A percentile compares a stretch with the other conserved stretches of the same genome.
Evolutionary conservation across 352 stramenopile species (phyloP).

Genomic region (Phytophthora palmivora): DNA sequence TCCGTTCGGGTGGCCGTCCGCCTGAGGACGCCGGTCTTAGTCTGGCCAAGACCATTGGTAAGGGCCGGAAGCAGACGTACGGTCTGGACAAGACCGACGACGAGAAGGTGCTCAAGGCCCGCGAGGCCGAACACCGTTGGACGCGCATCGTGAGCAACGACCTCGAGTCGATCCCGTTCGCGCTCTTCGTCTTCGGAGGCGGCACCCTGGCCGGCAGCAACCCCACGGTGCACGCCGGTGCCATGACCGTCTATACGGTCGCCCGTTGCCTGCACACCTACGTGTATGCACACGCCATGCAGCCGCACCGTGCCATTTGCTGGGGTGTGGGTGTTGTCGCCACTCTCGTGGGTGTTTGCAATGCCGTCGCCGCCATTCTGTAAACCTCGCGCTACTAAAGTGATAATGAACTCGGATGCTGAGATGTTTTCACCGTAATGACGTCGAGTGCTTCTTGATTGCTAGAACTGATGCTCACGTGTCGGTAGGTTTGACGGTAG

Average conservation of each 20-base stretch:
- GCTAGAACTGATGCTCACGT: slow-evolving; percentile 1
- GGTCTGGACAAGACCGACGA: slow-evolving; percentile 41
- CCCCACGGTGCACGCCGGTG: slow-evolving; percentile 38
- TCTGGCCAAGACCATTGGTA: slow-evolving; percentile 41
- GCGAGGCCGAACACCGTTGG: slow-evolving; percentile 51
- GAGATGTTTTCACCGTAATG: slow-evolving; percentile 14
- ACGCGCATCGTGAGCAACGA: slow-evolving; percentile 63
- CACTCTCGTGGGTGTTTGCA: slow-evolving; percentile 43
- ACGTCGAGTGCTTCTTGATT: neutral
- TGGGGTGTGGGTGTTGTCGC: slow-evolving; percentile 37
- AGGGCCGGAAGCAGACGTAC: slow-evolving; percentile 35
- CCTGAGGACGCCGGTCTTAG: slow-evolving; percentile 55
- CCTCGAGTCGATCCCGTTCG: slow-evolving; percentile 64
- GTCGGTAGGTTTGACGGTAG: slow-evolving; percentile 1
- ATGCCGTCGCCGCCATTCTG: slow-evolving; percentile 39
- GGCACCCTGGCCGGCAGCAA: slow-evolving; percentile 47
- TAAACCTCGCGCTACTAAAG: neutral
- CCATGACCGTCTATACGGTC: slow-evolving; percentile 52
- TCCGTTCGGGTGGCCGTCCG: slow-evolving; percentile 51
- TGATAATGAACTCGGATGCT: neutral
- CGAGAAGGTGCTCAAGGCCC: slow-evolving; percentile 43
- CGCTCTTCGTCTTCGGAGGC: slow-evolving; percentile 52
- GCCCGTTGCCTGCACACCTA: slow-evolving; percentile 53
- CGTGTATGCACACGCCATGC: slow-evolving; percentile 50
- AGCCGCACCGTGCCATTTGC: slow-evolving; percentile 51